Conservation (phyloP, 345 rosid genomes). For the Gossypium stocksii region DNA sequence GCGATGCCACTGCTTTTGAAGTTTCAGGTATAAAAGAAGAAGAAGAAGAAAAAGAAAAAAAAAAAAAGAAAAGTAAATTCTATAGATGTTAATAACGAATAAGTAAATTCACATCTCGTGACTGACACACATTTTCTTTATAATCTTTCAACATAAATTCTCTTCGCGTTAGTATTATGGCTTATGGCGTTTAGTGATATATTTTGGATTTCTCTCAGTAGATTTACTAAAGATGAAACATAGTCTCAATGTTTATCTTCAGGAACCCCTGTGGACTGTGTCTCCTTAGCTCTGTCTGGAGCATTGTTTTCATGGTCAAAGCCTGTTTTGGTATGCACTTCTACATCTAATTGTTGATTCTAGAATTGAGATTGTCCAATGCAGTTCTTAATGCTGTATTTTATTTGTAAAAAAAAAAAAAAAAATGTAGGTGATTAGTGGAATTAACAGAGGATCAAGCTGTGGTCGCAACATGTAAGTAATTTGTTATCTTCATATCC, state of each 20-base stretch:
- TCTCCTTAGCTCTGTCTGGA: conserved; percentile 89
- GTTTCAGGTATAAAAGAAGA: conserved; percentile 37
- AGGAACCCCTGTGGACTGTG: conserved; percentile 99
- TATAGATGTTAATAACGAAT: background rate
- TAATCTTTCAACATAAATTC: background rate
- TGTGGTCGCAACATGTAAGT: conserved; percentile 41
- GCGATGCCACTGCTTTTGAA: conserved; percentile 55
- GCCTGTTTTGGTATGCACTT: conserved; percentile 65
- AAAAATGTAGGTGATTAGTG: conserved; percentile 38
- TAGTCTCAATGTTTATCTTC: conserved; percentile 19
- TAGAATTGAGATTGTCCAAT: background rate
- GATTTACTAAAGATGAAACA: background rate
- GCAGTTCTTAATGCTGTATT: background rate
- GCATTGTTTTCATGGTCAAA: conserved; percentile 92
- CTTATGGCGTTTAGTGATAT: background rate
- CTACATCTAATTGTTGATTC: background rate
- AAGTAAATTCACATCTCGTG: too few species aligned
- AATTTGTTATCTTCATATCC: background rate
- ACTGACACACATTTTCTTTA: background rate
- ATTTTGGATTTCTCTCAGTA: background rate
- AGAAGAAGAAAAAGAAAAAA: background rate
- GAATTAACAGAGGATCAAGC: conserved; percentile 30
- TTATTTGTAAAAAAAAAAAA: too few species aligned
- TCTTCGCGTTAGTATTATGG: background rate
- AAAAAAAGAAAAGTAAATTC: background rate